phyloP scores from a whole-genome alignment of 768 basidiomycete species.

The Pholiota molesta region DNA sequence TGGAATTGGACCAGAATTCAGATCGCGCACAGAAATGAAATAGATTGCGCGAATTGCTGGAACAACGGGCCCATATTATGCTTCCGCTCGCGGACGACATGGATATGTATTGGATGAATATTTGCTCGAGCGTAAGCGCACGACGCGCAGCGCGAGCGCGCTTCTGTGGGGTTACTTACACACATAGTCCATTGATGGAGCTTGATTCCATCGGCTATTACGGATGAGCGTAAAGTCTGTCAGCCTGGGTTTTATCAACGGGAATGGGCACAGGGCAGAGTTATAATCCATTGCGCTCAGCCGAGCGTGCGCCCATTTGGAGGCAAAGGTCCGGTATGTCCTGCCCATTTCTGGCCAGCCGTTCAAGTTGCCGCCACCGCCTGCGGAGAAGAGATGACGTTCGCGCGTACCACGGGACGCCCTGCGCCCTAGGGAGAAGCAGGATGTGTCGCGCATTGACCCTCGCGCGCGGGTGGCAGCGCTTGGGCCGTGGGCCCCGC shows the following conservation, averaged over 20 bases:
- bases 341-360: slow-evolving; percentile 16
- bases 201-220: slow-evolving; percentile 23
- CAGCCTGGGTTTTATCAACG: slow-evolving; percentile 5
- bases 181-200: slow-evolving; percentile 17
- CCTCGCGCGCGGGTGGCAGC: background rate
- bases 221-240: slow-evolving; percentile 14
- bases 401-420: slow-evolving; percentile 2
- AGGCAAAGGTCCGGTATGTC: slow-evolving; percentile 25
- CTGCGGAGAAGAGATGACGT: slow-evolving; percentile 10
- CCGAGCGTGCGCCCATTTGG: slow-evolving; percentile 10
- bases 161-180: background rate
- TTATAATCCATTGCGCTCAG: slow-evolving; percentile 11
- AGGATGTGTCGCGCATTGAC: background rate
- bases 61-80: background rate
- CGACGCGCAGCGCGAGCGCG: background rate
- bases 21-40: background rate
- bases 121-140: background rate
- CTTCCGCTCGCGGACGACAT: background rate
- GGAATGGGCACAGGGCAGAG: slow-evolving; percentile 15
- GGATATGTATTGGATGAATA: background rate
- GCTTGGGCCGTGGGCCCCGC: background rate
- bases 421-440: background rate
- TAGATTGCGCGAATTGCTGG: background rate
- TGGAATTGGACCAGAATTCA: background rate
- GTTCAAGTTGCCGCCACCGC: slow-evolving; percentile 9